Base-by-base conservation (phyloP, 345 rosid genomes). In the Eucalyptus marginata region DNA sequence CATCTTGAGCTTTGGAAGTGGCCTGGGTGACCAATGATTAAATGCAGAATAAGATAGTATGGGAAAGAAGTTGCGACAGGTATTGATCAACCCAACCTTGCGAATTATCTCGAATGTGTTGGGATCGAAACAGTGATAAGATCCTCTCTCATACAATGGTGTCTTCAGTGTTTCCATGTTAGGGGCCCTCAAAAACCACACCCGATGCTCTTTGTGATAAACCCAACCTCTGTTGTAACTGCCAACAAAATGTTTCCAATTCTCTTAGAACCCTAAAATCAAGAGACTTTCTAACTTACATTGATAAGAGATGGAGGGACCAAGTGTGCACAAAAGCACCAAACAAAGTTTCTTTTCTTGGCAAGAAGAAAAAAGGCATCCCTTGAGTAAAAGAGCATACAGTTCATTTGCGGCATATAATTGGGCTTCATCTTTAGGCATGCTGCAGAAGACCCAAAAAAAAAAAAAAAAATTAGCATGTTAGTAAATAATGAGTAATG, bases 401-500 rank as follows among this genome's bases (percentile, higher is more conserved):
- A 98, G 99, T 96, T 97, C 99, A 88, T 96, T 94, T 62, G 99
- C 98, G 52, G 99, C 99, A 87, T 92, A 90, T 86, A 98, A 90
- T 88, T 98, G 99, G 76, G 97, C 99, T 92, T 97, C 99, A 40
- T 98, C 99, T 94, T 94, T 97, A 24, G 99, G 99, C 99, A 98
- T 96, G 96, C 99, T 98, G 96, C 88, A 92, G 89, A 87, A 86
- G 76, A 87, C 47, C 33, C 84, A 88, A 51, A 51, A 51, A 7
- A 52, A 51, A 51, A 16, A 49, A 88, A 87, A 51, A 64, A 40
- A 47, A 88, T 25, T 7, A 64, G 25, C 17, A 20, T 9, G 56
- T 88, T 47, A 88, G 86, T 31, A 49, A 27, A 44, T 31, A 40
- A 84, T 43, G 29, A 88, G 44, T 18, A 13, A 33, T 20, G 44